These are phyloP conservation scores for Ganoderma meredithae DNA, from an alignment of 1,284 basidiomycete species.

Conservation along the genomic window DNA sequence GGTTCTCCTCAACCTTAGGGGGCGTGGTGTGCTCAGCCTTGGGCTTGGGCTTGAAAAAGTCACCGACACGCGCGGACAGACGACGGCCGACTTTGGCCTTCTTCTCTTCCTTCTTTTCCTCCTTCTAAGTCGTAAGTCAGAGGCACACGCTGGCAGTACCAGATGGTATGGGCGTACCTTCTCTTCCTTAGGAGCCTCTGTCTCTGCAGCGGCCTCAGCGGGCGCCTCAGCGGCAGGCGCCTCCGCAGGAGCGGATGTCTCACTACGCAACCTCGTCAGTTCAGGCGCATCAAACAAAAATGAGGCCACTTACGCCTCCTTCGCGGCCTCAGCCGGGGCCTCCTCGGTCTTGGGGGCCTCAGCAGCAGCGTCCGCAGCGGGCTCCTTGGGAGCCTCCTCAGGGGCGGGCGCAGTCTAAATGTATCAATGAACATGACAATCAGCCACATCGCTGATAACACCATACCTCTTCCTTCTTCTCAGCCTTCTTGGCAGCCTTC, in stretches of 20 bases:
- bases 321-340: slow-evolving; percentile 55
- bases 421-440: slow-evolving; percentile 13
- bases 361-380: slow-evolving; percentile 41
- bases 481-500: slow-evolving; percentile 66
- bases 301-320: slow-evolving; percentile 59
- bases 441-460: slow-evolving; percentile 20
- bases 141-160: slow-evolving; percentile 1
- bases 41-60: slow-evolving; percentile 82
- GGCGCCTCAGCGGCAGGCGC: slow-evolving; percentile 45
- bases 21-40: slow-evolving; percentile 73
- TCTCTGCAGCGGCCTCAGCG: slow-evolving; percentile 47
- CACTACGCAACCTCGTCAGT: slow-evolving; percentile 53
- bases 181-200: slow-evolving; percentile 67
- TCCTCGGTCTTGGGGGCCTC: slow-evolving; percentile 45
- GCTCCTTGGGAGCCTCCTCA: slow-evolving; percentile 41
- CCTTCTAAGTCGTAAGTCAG: slow-evolving; percentile 35
- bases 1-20: slow-evolving; percentile 86
- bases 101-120: slow-evolving; percentile 47
- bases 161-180: slow-evolving; percentile 49
- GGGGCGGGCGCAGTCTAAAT: slow-evolving; percentile 43
- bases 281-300: background rate
- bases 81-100: slow-evolving; percentile 74
- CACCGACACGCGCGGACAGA: slow-evolving; percentile 77
- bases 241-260: slow-evolving; percentile 64
- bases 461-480: slow-evolving; percentile 72